phyloP scores from a whole-genome alignment of 768 basidiomycete species.

The Phaeolepiota aurea region DNA sequence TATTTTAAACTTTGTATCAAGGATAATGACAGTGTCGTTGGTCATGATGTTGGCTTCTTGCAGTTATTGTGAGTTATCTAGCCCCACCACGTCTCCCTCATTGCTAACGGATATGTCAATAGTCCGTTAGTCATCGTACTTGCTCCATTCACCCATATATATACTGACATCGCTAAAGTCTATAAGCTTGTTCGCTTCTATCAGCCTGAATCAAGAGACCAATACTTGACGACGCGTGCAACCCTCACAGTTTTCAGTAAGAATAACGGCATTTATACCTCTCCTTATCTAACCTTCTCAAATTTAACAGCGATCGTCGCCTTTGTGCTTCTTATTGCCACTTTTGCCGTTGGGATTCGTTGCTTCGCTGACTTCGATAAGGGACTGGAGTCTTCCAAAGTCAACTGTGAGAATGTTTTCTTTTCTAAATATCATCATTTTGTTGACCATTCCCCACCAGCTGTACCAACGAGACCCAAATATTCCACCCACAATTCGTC shows the following conservation, averaged over 20 bases:
- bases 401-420: slow-evolving; percentile 54
- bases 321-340: slow-evolving; percentile 65
- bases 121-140: no score
- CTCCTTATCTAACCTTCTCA: neutral
- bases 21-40: slow-evolving; percentile 69
- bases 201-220: slow-evolving; percentile 39
- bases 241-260: slow-evolving; percentile 78
- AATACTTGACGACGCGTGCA: slow-evolving; percentile 67
- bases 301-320: slow-evolving; percentile 54
- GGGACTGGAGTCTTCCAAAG: slow-evolving; percentile 68
- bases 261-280: slow-evolving; percentile 14
- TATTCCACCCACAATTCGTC: slow-evolving; percentile 31
- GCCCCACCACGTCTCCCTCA: neutral
- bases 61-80: slow-evolving; percentile 59
- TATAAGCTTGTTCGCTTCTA: slow-evolving; percentile 86
- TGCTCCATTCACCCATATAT: no score
- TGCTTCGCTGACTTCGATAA: slow-evolving; percentile 80
- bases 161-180: no score
- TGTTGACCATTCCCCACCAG: slow-evolving; percentile 20
- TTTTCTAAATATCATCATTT: slow-evolving; percentile 13
- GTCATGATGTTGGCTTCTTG: slow-evolving; percentile 70
- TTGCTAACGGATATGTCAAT: no score
- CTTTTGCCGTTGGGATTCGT: slow-evolving; percentile 67
- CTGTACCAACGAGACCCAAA: slow-evolving; percentile 37
- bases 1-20: slow-evolving; percentile 17